Conservation (phyloP, 2,329 filamentous ascomycete species). For the Chrysoporthe puriensis region DNA sequence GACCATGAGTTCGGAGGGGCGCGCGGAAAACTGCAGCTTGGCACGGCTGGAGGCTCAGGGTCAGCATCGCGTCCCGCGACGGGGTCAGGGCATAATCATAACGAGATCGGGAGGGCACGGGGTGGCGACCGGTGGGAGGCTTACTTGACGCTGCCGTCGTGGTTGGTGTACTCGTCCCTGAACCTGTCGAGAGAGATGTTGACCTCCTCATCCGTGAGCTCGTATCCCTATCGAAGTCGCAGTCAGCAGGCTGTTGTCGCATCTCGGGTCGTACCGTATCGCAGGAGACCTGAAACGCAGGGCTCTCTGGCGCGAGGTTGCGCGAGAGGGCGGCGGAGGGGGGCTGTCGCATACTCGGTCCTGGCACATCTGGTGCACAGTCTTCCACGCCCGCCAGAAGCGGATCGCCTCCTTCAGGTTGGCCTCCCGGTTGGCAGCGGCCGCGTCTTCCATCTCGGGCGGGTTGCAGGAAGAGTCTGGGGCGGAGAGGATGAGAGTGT, state of each 20-base stretch:
- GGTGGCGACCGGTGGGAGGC: slow-evolving; percentile 34
- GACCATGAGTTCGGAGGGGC: slow-evolving; percentile 82
- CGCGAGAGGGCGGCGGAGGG: slow-evolving; percentile 19
- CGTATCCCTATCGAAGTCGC: slow-evolving; percentile 72
- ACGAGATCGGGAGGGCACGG: neutral
- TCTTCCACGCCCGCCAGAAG: slow-evolving; percentile 93
- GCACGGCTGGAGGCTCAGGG: slow-evolving; percentile 62
- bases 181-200: slow-evolving; percentile 86
- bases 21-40: slow-evolving; percentile 85
- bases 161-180: slow-evolving; percentile 69
- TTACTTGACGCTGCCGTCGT: slow-evolving; percentile 77
- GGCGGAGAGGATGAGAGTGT: neutral
- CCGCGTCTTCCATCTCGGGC: slow-evolving; percentile 50
- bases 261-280: neutral
- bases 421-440: slow-evolving; percentile 39
- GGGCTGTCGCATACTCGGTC: slow-evolving; percentile 70
- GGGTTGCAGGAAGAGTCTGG: neutral
- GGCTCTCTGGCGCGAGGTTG: slow-evolving; percentile 17
- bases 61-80: neutral
- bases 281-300: neutral
- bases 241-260: slow-evolving; percentile 21
- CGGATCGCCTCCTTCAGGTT: slow-evolving; percentile 62
- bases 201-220: slow-evolving; percentile 86
- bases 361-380: slow-evolving; percentile 90
- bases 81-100: too few relatives aligned